Evolutionary conservation across 192 early-diverging fungal species (phyloP).

Genomic region (Pilobolus umbonatus): DNA sequence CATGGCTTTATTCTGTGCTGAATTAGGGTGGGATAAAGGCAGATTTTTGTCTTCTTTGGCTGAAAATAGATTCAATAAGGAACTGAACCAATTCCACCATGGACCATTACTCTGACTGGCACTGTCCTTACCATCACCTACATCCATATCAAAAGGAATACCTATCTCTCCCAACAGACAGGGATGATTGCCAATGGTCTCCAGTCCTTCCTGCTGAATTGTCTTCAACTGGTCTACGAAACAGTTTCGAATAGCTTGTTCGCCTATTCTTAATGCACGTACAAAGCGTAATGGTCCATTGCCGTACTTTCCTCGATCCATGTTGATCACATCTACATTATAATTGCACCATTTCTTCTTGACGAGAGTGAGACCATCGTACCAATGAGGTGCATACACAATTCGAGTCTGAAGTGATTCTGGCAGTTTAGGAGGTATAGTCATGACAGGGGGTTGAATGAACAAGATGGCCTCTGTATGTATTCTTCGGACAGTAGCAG

Average conservation of each 20-base stretch:
- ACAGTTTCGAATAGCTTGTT: constrained; percentile 46
- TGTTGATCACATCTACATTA: constrained; percentile 51
- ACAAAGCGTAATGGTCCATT: constrained; percentile 36
- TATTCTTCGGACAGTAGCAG: constrained; percentile 35
- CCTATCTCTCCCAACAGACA: constrained; percentile 49
- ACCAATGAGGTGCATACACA: constrained; percentile 56
- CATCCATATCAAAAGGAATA: constrained; percentile 52
- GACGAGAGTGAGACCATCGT: constrained; percentile 54
- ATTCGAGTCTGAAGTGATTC: constrained; percentile 35
- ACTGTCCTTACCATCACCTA: constrained; percentile 26
- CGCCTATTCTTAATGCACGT: constrained; percentile 45
- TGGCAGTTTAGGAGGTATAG: constrained; percentile 43
- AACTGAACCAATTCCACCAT: constrained; percentile 21
- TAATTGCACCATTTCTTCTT: constrained; percentile 56
- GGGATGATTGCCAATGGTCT: constrained; percentile 41
- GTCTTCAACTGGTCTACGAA: constrained; percentile 44
- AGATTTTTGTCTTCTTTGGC: constrained; percentile 2
- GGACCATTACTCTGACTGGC: constrained; percentile 13
- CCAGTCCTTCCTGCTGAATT: constrained; percentile 42
- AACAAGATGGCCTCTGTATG: constrained; percentile 50
- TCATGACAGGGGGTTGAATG: constrained; percentile 52
- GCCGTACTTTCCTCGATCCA: constrained; percentile 51
- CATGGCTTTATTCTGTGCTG: constrained; percentile 50
- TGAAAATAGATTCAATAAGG: constrained; percentile 5
- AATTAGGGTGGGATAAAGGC: constrained; percentile 20